phyloP scores from a whole-genome alignment of 1,139 yeast species.

The Suhomyces ambrosiae region DNA sequence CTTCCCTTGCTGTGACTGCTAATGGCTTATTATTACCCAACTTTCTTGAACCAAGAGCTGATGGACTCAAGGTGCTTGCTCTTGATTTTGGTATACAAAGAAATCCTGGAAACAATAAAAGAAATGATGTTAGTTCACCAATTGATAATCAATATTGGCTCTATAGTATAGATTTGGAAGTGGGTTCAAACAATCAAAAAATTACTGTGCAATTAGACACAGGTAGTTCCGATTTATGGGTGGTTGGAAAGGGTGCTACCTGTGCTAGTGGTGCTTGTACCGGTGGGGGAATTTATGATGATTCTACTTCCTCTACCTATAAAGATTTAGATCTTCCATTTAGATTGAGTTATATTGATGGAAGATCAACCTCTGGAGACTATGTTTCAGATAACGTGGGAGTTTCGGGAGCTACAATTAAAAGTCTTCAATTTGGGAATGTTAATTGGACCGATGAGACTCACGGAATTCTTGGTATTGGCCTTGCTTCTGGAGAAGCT shows the following conservation, averaged over 20 bases:
- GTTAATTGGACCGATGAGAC: slow-evolving; percentile 18
- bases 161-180: slow-evolving; percentile 10
- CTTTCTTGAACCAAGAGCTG: slow-evolving; percentile 1
- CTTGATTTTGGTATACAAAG: slow-evolving; percentile 1
- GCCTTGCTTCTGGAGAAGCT: slow-evolving; percentile 20
- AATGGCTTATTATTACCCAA: not conserved
- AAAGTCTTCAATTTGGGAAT: slow-evolving; percentile 22
- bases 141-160: not conserved
- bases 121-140: not conserved
- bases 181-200: slow-evolving; percentile 17
- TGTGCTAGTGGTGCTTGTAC: slow-evolving; percentile 21
- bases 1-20: not conserved
- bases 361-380: slow-evolving; percentile 17
- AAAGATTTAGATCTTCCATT: slow-evolving; percentile 12
- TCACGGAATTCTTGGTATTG: slow-evolving; percentile 41
- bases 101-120: not conserved
- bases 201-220: slow-evolving; percentile 21
- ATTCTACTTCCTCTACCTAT: slow-evolving; percentile 11
- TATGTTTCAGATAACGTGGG: slow-evolving; percentile 21
- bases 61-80: slow-evolving; percentile 1
- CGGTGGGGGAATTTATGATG: slow-evolving; percentile 14
- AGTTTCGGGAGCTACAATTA: slow-evolving; percentile 16
- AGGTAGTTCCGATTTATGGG: slow-evolving; percentile 28
- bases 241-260: slow-evolving; percentile 23
- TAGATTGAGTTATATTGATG: slow-evolving; percentile 20